phyloP scores from a whole-genome alignment of 1,139 yeast species.

The Spencermartinsiella ligniputridi region DNA sequence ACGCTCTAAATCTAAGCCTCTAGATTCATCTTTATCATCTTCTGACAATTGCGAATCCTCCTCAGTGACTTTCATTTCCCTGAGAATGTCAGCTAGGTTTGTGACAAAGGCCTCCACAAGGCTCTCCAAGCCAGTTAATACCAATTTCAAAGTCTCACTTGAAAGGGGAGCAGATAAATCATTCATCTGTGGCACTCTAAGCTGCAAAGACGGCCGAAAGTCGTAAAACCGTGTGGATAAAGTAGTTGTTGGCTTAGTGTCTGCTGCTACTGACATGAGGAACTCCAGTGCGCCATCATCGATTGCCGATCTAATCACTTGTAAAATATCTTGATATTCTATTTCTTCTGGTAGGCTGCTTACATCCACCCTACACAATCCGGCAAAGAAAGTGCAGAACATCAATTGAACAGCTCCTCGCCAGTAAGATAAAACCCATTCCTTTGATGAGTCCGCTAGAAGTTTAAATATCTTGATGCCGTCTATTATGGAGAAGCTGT shows the following conservation, averaged over 20 bases:
- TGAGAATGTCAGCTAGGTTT: conserved; percentile 73
- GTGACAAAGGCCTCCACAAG: conserved; percentile 61
- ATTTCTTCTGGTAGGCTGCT: conserved; percentile 14
- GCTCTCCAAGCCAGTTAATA: conserved; percentile 24
- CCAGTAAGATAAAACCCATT: conserved; percentile 35
- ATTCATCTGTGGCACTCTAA: conserved; percentile 33
- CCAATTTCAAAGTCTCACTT: background rate
- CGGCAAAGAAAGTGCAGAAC: conserved; percentile 60
- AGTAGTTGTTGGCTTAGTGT: conserved; percentile 27
- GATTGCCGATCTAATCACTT: conserved; percentile 47
- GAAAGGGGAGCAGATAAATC: conserved; percentile 3
- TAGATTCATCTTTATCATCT: conserved; percentile 34
- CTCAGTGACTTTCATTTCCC: conserved; percentile 77
- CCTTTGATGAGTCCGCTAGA: conserved; percentile 10
- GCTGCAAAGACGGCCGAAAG: conserved; percentile 62
- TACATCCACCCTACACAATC: conserved; percentile 50
- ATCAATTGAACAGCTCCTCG: conserved; percentile 56
- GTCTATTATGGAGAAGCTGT: conserved; percentile 6
- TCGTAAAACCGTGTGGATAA: conserved; percentile 43
- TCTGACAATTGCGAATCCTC: conserved; percentile 66
- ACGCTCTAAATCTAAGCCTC: conserved; percentile 81
- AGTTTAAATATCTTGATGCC: conserved; percentile 12
- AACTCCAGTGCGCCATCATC: conserved; percentile 79
- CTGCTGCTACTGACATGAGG: conserved; percentile 65
- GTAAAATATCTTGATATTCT: conserved; percentile 44